phyloP scores from a whole-genome alignment of 2,329 filamentous ascomycete species.

The Talaromyces albobiverticillius region DNA sequence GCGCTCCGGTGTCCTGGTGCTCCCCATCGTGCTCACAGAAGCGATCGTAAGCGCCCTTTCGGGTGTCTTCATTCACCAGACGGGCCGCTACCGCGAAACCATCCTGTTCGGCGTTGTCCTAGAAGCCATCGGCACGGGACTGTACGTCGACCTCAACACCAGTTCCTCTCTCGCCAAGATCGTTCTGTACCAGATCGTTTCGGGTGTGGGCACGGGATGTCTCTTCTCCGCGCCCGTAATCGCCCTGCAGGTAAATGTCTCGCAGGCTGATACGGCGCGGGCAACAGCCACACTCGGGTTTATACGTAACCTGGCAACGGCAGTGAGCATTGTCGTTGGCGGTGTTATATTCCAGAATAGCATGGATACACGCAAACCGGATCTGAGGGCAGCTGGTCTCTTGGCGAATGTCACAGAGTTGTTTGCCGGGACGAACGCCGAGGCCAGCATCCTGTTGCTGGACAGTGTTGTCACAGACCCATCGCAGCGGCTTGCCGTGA shows the following conservation, averaged over 20 bases:
- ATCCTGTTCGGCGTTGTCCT: slow-evolving; percentile 45
- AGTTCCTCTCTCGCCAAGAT: slow-evolving; percentile 39
- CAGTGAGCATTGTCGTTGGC: slow-evolving; percentile 68
- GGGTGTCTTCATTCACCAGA: slow-evolving; percentile 51
- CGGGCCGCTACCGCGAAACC: slow-evolving; percentile 47
- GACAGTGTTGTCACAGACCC: slow-evolving; percentile 26
- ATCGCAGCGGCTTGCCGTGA: slow-evolving; percentile 39
- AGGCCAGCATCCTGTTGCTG: slow-evolving; percentile 43
- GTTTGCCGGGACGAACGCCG: slow-evolving; percentile 43
- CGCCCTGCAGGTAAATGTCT: slow-evolving; percentile 54
- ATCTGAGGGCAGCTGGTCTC: slow-evolving; percentile 54
- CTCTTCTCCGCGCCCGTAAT: slow-evolving; percentile 57
- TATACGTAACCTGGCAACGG: slow-evolving; percentile 65
- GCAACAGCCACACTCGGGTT: slow-evolving; percentile 54
- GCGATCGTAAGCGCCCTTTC: slow-evolving; percentile 44
- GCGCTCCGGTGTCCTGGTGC: slow-evolving; percentile 56
- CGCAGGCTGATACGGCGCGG: slow-evolving; percentile 47
- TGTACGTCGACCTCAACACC: slow-evolving; percentile 44
- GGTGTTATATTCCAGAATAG: slow-evolving; percentile 75
- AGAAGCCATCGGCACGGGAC: slow-evolving; percentile 46
- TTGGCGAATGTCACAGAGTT: slow-evolving; percentile 21
- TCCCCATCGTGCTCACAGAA: slow-evolving; percentile 56
- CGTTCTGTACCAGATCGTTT: slow-evolving; percentile 50
- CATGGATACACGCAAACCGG: slow-evolving; percentile 51
- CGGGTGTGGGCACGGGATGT: slow-evolving; percentile 50